Conservation (phyloP, 2,329 filamentous ascomycete species). For the Thelonectria olida region DNA sequence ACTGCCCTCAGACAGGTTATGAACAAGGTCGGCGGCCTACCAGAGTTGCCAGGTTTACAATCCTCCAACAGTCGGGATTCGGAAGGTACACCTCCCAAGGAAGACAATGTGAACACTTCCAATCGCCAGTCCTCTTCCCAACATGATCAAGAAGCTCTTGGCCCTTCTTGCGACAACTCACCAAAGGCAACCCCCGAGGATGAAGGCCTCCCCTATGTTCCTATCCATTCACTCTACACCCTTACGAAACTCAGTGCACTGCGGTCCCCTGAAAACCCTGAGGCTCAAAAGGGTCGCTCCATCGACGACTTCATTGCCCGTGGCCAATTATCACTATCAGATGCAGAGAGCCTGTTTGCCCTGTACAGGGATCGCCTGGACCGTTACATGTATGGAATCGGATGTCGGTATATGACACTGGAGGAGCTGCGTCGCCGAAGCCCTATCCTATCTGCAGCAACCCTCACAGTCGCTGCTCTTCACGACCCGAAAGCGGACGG, state of each 20-base stretch:
- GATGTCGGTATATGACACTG: slow-evolving; percentile 59
- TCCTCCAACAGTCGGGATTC: slow-evolving; percentile 30
- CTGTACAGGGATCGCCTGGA: slow-evolving; percentile 62
- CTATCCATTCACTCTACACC: slow-evolving; percentile 51
- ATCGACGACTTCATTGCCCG: slow-evolving; percentile 48
- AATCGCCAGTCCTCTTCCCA: slow-evolving; percentile 24
- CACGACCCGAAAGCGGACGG: slow-evolving; percentile 64
- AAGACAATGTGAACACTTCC: slow-evolving; percentile 18
- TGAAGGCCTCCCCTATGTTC: slow-evolving; percentile 47
- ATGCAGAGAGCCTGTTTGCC: slow-evolving; percentile 61
- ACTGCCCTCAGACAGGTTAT: slow-evolving; percentile 36
- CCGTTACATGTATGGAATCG: slow-evolving; percentile 62
- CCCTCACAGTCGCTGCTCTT: slow-evolving; percentile 66
- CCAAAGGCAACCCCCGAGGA: slow-evolving; percentile 44
- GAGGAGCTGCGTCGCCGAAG: slow-evolving; percentile 64
- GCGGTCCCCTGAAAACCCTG: slow-evolving; percentile 44
- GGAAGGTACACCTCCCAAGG: slow-evolving; percentile 36
- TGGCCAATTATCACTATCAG: slow-evolving; percentile 54
- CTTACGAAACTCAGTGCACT: slow-evolving; percentile 49
- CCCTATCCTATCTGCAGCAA: slow-evolving; percentile 63
- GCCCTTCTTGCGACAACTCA: slow-evolving; percentile 41
- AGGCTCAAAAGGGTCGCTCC: slow-evolving; percentile 31
- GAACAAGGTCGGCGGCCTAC: slow-evolving; percentile 35
- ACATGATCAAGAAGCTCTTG: slow-evolving; percentile 30
- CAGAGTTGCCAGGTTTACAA: slow-evolving; percentile 36